Percentiles rank a stretch among this genome's conserved stretches.
These are phyloP conservation scores for Chaetothyriales sp. DNA, from an alignment of 2,329 filamentous ascomycete genomes.

Conservation along the genomic window DNA sequence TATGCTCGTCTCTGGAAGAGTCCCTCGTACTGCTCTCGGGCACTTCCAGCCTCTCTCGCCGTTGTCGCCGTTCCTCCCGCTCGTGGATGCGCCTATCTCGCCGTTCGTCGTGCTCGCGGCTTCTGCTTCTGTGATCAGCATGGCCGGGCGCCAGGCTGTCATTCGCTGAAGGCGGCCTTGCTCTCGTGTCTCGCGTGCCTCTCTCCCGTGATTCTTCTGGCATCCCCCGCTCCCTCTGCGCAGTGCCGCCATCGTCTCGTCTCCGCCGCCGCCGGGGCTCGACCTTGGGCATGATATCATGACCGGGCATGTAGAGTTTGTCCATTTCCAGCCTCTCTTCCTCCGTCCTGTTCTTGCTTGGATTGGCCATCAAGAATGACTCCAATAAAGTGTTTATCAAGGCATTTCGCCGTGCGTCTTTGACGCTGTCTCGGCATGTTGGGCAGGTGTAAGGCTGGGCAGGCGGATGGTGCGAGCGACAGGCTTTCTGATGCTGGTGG, in stretches of 20 bases:
- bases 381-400: slow-evolving; percentile 80
- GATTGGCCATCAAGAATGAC: slow-evolving; percentile 71
- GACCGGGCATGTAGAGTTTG: slow-evolving; percentile 64
- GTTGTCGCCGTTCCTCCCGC: slow-evolving; percentile 21
- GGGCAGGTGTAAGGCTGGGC: slow-evolving; percentile 67
- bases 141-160: slow-evolving; percentile 6
- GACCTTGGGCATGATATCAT: slow-evolving; percentile 59
- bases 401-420: slow-evolving; percentile 79
- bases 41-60: slow-evolving; percentile 2
- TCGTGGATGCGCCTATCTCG: slow-evolving; percentile 23
- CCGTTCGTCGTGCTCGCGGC: slow-evolving; percentile 30
- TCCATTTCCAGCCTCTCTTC: slow-evolving; percentile 66
- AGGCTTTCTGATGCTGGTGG: slow-evolving; percentile 53
- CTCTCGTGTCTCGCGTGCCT: slow-evolving; percentile 21
- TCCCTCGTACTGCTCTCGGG: slow-evolving; percentile 9
- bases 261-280: slow-evolving; percentile 37
- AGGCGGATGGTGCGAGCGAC: slow-evolving; percentile 25
- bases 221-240: slow-evolving; percentile 51
- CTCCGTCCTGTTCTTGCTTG: slow-evolving; percentile 54
- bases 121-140: slow-evolving; percentile 19
- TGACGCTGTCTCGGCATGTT: slow-evolving; percentile 74
- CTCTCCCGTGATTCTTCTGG: slow-evolving; percentile 58
- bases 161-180: slow-evolving; percentile 7
- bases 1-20: slow-evolving; percentile 1
- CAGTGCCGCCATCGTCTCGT: slow-evolving; percentile 30